Evolutionary conservation across 192 early-diverging fungal genomes (phyloP).

Genomic region (Paraglomus brasilianum): DNA sequence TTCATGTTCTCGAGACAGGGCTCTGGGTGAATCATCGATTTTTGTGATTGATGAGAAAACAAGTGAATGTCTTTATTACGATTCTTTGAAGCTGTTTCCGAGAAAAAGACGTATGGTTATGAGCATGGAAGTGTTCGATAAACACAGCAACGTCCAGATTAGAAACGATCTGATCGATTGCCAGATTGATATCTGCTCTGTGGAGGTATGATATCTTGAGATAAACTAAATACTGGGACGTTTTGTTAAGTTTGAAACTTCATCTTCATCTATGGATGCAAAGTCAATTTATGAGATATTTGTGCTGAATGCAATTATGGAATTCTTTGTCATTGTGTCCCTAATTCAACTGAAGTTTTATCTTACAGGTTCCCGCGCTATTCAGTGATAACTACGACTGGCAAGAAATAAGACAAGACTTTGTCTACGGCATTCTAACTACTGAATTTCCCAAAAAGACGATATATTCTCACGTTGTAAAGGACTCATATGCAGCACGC

Average conservation of each 20-base stretch:
- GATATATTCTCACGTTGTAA: constrained; percentile 79
- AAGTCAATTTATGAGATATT: neutral
- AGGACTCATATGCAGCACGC: constrained; percentile 64
- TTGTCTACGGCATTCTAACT: constrained; percentile 85
- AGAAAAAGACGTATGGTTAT: constrained; percentile 53
- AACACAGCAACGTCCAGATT: constrained; percentile 70
- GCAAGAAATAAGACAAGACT: constrained; percentile 85
- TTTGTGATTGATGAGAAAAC: constrained; percentile 80
- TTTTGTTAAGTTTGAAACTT: constrained; percentile 17
- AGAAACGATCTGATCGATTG: constrained; percentile 94
- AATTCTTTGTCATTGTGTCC: neutral
- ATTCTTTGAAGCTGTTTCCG: constrained; percentile 63
- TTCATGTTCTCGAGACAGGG: constrained; percentile 32
- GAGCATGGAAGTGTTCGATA: constrained; percentile 59
- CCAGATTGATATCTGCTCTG: constrained; percentile 89
- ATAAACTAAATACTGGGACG: neutral
- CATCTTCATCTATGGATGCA: too few relatives aligned
- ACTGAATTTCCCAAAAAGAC: constrained; percentile 85
- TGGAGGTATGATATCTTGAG: constrained; percentile 54
- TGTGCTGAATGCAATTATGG: neutral
- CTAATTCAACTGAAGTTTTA: neutral
- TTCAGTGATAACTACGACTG: constrained; percentile 99
- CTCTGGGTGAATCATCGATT: constrained; percentile 71
- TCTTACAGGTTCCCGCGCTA: constrained; percentile 70
- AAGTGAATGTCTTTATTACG: constrained; percentile 80